Conservation (phyloP, 2,329 filamentous ascomycete genomes). For the Geosmithia putterillii region DNA sequence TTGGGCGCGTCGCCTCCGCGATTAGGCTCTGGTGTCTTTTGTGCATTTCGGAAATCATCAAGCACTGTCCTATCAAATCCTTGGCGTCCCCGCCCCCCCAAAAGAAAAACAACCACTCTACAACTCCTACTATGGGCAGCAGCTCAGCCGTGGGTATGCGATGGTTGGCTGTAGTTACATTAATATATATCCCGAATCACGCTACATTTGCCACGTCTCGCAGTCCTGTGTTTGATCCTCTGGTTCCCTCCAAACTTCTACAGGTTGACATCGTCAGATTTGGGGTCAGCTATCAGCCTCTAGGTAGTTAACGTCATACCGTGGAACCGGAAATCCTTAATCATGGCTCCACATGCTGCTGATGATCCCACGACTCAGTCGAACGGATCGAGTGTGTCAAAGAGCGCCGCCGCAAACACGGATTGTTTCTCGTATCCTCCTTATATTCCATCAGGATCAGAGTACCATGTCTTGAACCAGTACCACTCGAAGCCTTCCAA, state of each 20-base stretch:
- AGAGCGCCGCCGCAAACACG: conserved; percentile 2
- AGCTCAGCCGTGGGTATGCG: too few relatives aligned
- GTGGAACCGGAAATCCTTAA: conserved; percentile 2
- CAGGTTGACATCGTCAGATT: too few relatives aligned
- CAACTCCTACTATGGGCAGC: too few relatives aligned
- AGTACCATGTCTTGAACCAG: conserved; percentile 15
- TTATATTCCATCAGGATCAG: conserved; percentile 6
- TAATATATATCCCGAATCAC: too few relatives aligned
- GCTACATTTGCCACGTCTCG: too few relatives aligned
- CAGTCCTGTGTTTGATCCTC: too few relatives aligned
- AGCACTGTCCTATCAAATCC: conserved; percentile 6
- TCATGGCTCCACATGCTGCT: conserved; percentile 3
- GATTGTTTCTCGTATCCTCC: conserved; percentile 13
- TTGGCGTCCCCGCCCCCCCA: too few relatives aligned
- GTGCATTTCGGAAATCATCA: conserved; percentile 7
- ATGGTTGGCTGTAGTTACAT: too few relatives aligned
- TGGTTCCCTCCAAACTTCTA: too few relatives aligned
- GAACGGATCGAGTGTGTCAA: conserved; percentile 3
- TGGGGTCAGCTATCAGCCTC: too few relatives aligned
- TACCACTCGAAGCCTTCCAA: conserved; percentile 22
- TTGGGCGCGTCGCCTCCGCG: too few relatives aligned
- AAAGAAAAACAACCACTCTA: background rate
- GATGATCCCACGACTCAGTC: conserved; percentile 3
- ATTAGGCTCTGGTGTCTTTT: background rate
- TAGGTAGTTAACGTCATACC: too few relatives aligned